Conservation (phyloP, 176 grass and related monocot species). For the Carex kokanica region DNA sequence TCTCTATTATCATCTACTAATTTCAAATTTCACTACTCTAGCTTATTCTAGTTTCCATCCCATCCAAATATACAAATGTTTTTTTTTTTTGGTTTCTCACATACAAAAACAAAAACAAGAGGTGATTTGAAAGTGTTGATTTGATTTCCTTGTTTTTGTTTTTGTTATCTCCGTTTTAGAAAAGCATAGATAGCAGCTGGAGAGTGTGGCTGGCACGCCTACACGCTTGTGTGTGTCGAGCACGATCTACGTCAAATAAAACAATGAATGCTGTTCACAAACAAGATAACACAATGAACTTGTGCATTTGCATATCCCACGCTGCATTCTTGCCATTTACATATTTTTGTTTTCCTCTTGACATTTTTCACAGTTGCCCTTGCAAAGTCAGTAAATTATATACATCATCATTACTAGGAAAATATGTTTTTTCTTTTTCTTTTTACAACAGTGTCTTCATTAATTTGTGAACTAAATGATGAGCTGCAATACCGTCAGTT, state of each 20-base stretch:
- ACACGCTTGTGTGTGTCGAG: slow-evolving; percentile 41
- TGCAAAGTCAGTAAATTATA: background rate
- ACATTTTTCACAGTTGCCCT: background rate
- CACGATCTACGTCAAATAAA: slow-evolving; percentile 23
- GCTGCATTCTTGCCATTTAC: background rate
- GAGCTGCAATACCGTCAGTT: too few relatives aligned
- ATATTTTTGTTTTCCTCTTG: background rate
- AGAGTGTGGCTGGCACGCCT: slow-evolving; percentile 60
- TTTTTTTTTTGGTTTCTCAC: background rate
- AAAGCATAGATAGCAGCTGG: background rate
- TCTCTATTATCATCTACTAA: too few relatives aligned
- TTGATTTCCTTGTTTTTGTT: background rate
- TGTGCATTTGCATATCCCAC: slow-evolving; percentile 20
- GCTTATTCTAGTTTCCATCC: too few relatives aligned
- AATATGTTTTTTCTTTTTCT: background rate
- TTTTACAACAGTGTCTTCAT: too few relatives aligned
- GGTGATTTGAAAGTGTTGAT: background rate
- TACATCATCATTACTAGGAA: background rate
- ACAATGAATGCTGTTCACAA: slow-evolving; percentile 6
- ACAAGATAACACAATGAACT: slow-evolving; percentile 16
- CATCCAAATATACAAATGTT: background rate
- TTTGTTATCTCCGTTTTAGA: background rate
- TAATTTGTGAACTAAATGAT: too few relatives aligned
- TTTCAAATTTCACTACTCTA: too few relatives aligned
- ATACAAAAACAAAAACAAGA: slow-evolving; percentile 5